A percentile compares a stretch with the other conserved stretches of the same genome.
These are phyloP conservation scores for Neurospora sp. DNA, from an alignment of 495 filamentous ascomycete genomes.

Conservation along the genomic window DNA sequence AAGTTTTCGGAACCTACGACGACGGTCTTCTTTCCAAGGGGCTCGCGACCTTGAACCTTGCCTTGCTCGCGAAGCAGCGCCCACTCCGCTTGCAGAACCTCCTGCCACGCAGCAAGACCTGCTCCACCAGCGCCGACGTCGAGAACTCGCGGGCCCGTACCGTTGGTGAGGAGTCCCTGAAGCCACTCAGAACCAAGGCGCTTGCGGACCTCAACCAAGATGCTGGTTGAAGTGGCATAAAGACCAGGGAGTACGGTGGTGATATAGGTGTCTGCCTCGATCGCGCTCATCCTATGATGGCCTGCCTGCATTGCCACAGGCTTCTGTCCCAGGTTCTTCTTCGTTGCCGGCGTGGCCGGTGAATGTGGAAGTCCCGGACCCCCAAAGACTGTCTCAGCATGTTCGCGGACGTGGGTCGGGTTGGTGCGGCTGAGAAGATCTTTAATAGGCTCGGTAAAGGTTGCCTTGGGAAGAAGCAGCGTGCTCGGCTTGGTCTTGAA, in stretches of 20 bases:
- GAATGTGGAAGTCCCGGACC: slow-evolving; percentile 66
- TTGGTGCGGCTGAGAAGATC: slow-evolving; percentile 53
- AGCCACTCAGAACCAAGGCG: slow-evolving; percentile 77
- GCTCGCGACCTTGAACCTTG: slow-evolving; percentile 19
- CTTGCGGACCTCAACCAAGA: slow-evolving; percentile 74
- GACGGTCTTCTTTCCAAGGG: slow-evolving; percentile 40
- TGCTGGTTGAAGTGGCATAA: slow-evolving; percentile 64
- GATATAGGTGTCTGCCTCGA: slow-evolving; percentile 79
- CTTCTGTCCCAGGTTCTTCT: slow-evolving; percentile 46
- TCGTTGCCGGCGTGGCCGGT: slow-evolving; percentile 28
- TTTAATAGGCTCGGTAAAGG: slow-evolving; percentile 57
- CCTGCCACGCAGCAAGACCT: slow-evolving; percentile 74
- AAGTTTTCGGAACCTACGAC: slow-evolving; percentile 43
- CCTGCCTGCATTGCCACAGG: slow-evolving; percentile 59
- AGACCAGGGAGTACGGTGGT: slow-evolving; percentile 69
- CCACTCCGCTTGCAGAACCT: slow-evolving; percentile 72
- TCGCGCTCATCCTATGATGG: slow-evolving; percentile 65
- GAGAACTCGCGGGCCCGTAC: slow-evolving; percentile 59
- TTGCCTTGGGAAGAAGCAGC: slow-evolving; percentile 53
- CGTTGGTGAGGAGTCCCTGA: slow-evolving; percentile 51
- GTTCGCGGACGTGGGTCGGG: slow-evolving; percentile 60
- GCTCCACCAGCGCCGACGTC: slow-evolving; percentile 83
- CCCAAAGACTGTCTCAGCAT: slow-evolving; percentile 62
- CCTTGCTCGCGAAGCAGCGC: slow-evolving; percentile 48
- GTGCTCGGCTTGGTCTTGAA: slow-evolving; percentile 61